Evolutionary conservation across 306 rosid species (phyloP).

Genomic region (Bauhinia variegata): DNA sequence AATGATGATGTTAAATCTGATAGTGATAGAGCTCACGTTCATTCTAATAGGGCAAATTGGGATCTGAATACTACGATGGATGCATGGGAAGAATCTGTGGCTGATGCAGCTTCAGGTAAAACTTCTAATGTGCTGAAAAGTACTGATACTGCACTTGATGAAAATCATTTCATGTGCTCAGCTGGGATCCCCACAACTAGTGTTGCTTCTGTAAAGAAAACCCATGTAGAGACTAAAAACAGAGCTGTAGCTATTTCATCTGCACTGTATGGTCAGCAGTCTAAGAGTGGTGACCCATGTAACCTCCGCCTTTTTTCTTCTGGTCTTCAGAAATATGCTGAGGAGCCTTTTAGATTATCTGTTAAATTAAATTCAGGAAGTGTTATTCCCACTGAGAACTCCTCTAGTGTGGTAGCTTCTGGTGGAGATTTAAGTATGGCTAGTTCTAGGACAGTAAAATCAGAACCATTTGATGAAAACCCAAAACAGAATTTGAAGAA

Average conservation of each 20-base stretch:
- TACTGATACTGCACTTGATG: slow-evolving; percentile 30
- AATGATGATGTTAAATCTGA: slow-evolving; percentile 38
- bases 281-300: slow-evolving; percentile 13
- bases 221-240: slow-evolving; percentile 27
- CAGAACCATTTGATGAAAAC: slow-evolving; percentile 74
- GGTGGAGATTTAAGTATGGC: slow-evolving; percentile 39
- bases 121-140: slow-evolving; percentile 39
- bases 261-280: slow-evolving; percentile 33
- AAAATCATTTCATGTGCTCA: slow-evolving; percentile 39
- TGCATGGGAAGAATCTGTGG: slow-evolving; percentile 75
- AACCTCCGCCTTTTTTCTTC: slow-evolving; percentile 34
- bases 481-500: slow-evolving; percentile 44
- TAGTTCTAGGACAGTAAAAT: slow-evolving; percentile 58
- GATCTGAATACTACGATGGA: slow-evolving; percentile 96
- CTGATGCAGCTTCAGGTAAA: slow-evolving; percentile 45
- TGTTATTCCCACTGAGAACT: slow-evolving; percentile 35
- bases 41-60: slow-evolving; percentile 84
- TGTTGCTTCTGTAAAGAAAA: slow-evolving; percentile 35
- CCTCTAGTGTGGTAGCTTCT: slow-evolving; percentile 33
- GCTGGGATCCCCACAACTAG: slow-evolving; percentile 33
- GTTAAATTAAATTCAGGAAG: slow-evolving; percentile 39
- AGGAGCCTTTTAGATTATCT: slow-evolving; percentile 48
- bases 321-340: slow-evolving; percentile 27
- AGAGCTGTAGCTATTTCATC: slow-evolving; percentile 32
- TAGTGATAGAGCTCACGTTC: slow-evolving; percentile 30